Percentiles rank a stretch among this genome's conserved stretches.
These are phyloP conservation scores for Exutisphaerella laricina DNA, from an alignment of 2,329 filamentous ascomycete species.

Conservation along the genomic window DNA sequence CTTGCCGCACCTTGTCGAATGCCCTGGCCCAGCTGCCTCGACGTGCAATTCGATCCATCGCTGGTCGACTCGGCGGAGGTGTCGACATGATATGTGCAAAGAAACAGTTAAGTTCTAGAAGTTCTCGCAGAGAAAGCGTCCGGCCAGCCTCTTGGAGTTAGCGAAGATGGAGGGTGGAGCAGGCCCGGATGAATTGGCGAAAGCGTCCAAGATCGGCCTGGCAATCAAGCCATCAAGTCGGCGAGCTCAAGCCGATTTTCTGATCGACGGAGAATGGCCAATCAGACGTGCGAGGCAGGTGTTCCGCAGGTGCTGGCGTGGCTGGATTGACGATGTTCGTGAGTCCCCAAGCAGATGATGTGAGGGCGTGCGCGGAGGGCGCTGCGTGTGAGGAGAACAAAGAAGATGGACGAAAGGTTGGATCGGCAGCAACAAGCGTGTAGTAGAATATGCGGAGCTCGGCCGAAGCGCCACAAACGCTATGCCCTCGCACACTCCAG, in stretches of 20 bases:
- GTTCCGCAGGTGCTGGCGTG: neutral
- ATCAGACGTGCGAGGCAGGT: neutral
- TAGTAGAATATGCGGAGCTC: too few species aligned
- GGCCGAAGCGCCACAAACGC: too few species aligned
- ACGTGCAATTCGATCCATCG: constrained; percentile 8
- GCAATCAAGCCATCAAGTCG: neutral
- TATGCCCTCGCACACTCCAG: too few species aligned
- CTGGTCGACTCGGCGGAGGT: neutral
- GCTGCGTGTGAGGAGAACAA: too few species aligned
- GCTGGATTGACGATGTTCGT: too few species aligned
- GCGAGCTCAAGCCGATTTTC: constrained; percentile 1
- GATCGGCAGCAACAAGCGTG: too few species aligned
- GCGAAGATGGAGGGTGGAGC: neutral
- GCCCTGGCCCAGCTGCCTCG: constrained; percentile 25
- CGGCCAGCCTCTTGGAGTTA: constrained; percentile 10
- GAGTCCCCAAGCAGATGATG: too few species aligned
- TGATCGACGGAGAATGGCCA: constrained; percentile 1
- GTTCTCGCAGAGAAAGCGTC: neutral
- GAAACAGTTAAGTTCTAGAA: too few species aligned
- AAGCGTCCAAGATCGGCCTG: neutral
- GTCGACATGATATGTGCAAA: constrained; percentile 5
- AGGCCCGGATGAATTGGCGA: neutral
- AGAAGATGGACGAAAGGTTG: too few species aligned
- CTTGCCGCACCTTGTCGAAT: constrained; percentile 21
- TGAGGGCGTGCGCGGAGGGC: too few species aligned